These are phyloP conservation scores for Plasmodium cynomolgi DNA, from an alignment of 169 alveolate species.

Conservation along the genomic window DNA sequence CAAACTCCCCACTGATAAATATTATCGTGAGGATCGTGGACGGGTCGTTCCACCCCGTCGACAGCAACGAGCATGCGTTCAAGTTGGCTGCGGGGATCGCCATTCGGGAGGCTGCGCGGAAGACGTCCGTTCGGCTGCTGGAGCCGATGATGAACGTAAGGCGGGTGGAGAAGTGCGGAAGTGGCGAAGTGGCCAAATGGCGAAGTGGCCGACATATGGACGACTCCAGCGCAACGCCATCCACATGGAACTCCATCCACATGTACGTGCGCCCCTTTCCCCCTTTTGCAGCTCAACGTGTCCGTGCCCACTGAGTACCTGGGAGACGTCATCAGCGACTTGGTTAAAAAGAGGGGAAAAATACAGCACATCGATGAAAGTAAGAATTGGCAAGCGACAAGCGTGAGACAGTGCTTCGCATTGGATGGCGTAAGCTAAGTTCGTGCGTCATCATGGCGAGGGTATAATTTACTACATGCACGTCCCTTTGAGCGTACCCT, in stretches of 20 bases:
- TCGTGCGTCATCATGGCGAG: not conserved
- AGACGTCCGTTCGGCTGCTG: slow-evolving; percentile 85
- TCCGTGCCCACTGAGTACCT: slow-evolving; percentile 87
- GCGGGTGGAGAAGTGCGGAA: not conserved
- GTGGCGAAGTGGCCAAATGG: not conserved
- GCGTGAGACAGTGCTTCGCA: not conserved
- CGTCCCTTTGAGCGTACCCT: not conserved
- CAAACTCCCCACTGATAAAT: slow-evolving; percentile 88
- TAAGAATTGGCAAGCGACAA: slow-evolving; percentile 6
- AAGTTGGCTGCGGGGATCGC: slow-evolving; percentile 89
- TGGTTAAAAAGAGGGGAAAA: slow-evolving; percentile 84
- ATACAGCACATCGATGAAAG: slow-evolving; percentile 74
- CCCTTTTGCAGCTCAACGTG: slow-evolving; percentile 72
- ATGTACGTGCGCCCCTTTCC: not conserved
- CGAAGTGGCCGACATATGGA: not conserved
- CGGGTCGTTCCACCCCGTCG: slow-evolving; percentile 91
- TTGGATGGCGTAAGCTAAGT: not conserved
- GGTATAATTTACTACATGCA: not conserved
- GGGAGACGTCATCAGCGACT: slow-evolving; percentile 87
- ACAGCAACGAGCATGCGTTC: slow-evolving; percentile 91
- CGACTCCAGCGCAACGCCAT: not conserved
- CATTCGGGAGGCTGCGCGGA: slow-evolving; percentile 87
- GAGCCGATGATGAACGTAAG: slow-evolving; percentile 93
- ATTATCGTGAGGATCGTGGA: slow-evolving; percentile 85
- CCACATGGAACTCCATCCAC: not conserved